Conservation (phyloP, 1,284 basidiomycete genomes). For the Cutaneotrichosporon sp. region DNA sequence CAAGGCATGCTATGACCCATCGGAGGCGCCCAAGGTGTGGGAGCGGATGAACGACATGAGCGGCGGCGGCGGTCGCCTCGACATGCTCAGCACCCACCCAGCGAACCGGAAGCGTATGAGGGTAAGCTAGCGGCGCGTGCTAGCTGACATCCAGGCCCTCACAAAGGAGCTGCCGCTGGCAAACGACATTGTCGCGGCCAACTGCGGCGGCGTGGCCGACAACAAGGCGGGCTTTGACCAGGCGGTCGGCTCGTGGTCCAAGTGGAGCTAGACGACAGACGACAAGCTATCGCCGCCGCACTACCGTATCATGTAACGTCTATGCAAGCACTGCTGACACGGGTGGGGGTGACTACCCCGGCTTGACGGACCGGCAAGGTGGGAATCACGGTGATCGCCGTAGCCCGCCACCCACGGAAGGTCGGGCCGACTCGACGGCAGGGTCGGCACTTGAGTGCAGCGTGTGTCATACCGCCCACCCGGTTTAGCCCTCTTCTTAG, state of each 20-base stretch:
- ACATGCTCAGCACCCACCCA: constrained; percentile 68
- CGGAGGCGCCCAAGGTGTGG: constrained; percentile 73
- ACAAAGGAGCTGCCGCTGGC: constrained; percentile 8
- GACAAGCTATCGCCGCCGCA: neutral
- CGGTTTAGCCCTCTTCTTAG: too few species aligned
- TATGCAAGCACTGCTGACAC: neutral
- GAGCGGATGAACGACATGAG: constrained; percentile 60
- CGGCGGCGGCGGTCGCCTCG: constrained; percentile 39
- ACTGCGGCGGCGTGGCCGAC: constrained; percentile 1
- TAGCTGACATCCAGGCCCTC: constrained; percentile 15
- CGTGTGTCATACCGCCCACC: too few species aligned
- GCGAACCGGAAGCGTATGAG: constrained; percentile 67
- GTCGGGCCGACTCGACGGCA: too few species aligned
- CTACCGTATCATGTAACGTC: neutral
- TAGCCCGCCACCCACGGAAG: too few species aligned
- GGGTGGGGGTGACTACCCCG: neutral
- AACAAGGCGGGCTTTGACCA: constrained; percentile 1
- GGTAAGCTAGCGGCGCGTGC: too few species aligned
- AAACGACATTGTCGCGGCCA: neutral
- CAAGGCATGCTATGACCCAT: constrained; percentile 43
- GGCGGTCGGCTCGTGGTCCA: neutral
- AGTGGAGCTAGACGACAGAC: neutral
- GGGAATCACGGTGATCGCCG: too few species aligned
- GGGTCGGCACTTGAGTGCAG: too few species aligned
- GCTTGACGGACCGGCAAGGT: too few species aligned